Base-by-base conservation (phyloP, 306 rosid genomes). In the Rosa persica region DNA sequence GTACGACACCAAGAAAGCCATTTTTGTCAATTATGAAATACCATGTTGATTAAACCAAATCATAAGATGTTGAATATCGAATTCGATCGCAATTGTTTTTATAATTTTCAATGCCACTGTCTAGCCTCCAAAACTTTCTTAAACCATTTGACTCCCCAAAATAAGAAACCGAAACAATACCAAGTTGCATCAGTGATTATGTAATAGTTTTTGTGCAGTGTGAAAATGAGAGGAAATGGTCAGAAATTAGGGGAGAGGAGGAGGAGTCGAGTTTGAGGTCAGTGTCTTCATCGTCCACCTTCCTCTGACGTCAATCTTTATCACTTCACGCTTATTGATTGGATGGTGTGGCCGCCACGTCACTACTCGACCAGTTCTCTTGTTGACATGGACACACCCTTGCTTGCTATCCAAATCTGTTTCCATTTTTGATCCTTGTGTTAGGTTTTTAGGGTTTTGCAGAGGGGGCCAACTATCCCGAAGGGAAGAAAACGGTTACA, bases 251-350 rank as follows among this genome's bases (percentile, higher is more conserved):
- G n/a, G 42, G 34, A 7, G 20, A 13, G 43, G 17, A 8, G 5
- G 65, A 58, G 4, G 65, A 58, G 39, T 61, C 12, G 67, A 61
- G 68, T 62, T 62, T 61, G 40, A 27, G 42, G 68, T 62, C 68
- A 30, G 49, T 3, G 67, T 13, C 49, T 38, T 4, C 78, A 44
- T 58, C 70, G 20, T 42, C 78, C 70, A 57, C 70, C 78, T 5
- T 38, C 70, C 11, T 1, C 58, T 25, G 78, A 74, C 78, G 69
- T 74, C 78, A 74, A 58, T 57, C 69, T 74, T 42, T 74, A 74
- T 58, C 78, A 12, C 43, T 23, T 58, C 52, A 74, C 40, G 69
- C 69, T 38, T 23, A 42, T 60, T 58, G 30, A 42, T 60, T 58
- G 44, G 44, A 36, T 8, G 69, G 55, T 52, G 65, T 23, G 68